Percentiles rank a stretch among this genome's conserved stretches.
These are phyloP conservation scores for Fraxinus greggii DNA, from an alignment of 305 asterid genomes.

Conservation along the genomic window DNA sequence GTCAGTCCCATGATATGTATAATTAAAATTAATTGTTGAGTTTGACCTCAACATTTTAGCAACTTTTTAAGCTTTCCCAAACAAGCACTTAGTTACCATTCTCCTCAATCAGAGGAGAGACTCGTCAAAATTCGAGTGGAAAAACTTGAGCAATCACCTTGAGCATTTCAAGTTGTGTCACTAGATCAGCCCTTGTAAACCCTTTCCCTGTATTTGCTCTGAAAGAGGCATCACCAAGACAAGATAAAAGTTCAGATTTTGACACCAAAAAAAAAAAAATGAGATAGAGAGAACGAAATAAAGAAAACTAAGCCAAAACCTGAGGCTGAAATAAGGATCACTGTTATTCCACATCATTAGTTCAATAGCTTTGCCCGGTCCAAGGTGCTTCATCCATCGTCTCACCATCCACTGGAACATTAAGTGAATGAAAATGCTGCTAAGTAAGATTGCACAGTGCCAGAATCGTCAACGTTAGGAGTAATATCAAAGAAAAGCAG, in stretches of 20 bases:
- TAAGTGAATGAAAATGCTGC: constrained; percentile 13
- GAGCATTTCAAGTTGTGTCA: constrained; percentile 52
- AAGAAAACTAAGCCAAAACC: constrained; percentile 42
- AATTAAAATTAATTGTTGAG: neutral
- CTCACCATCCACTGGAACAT: constrained; percentile 91
- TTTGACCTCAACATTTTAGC: neutral
- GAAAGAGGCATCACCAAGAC: constrained; percentile 27
- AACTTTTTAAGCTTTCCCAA: neutral
- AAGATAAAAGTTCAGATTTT: constrained; percentile 24
- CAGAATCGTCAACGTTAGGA: constrained; percentile 14
- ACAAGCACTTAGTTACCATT: neutral
- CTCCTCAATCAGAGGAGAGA: constrained; percentile 9
- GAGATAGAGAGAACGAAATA: neutral
- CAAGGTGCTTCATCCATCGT: constrained; percentile 76
- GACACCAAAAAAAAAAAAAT: constrained; percentile 14
- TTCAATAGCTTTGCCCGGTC: constrained; percentile 65
- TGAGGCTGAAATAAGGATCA: constrained; percentile 79
- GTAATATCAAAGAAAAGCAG: constrained; percentile 6
- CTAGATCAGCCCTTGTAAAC: constrained; percentile 66
- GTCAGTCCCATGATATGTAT: neutral
- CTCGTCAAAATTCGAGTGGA: neutral
- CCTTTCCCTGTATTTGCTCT: constrained; percentile 81
- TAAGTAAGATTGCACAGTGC: constrained; percentile 14
- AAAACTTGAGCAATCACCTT: constrained; percentile 44
- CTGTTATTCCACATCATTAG: constrained; percentile 86